These are phyloP conservation scores for Globisporangium nodosum DNA, from an alignment of 352 stramenopile genomes.

Conservation along the genomic window DNA sequence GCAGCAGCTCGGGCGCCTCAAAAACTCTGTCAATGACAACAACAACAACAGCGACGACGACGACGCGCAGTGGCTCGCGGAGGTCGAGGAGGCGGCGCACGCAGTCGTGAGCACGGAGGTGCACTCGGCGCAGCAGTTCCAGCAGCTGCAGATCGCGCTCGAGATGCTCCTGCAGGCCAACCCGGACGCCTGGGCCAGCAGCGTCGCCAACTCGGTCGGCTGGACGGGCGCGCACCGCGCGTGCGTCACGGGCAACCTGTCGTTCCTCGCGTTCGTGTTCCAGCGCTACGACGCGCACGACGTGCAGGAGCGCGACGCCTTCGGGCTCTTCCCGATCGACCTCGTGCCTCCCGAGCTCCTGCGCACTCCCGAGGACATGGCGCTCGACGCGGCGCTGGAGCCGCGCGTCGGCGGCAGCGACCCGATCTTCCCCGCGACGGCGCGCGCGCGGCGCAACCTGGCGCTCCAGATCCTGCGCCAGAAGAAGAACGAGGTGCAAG, in stretches of 20 bases:
- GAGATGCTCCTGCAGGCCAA: constrained; percentile 43
- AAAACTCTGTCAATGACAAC: constrained; percentile 8
- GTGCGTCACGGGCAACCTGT: constrained; percentile 53
- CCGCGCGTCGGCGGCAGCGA: constrained; percentile 1
- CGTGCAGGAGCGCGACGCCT: constrained; percentile 35
- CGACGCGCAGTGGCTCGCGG: constrained; percentile 14
- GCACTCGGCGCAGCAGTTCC: constrained; percentile 45
- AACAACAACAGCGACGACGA: not conserved
- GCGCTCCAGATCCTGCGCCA: constrained; percentile 30
- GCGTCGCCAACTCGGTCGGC: constrained; percentile 22
- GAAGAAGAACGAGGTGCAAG: constrained; percentile 26
- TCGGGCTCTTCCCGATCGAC: constrained; percentile 47
- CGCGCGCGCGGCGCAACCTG: constrained; percentile 21
- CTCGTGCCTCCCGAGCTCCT: constrained; percentile 48
- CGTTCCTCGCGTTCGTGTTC: constrained; percentile 48
- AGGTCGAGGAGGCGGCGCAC: constrained; percentile 53
- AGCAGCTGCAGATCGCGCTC: constrained; percentile 57
- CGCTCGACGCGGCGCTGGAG: constrained; percentile 7
- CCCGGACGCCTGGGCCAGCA: constrained; percentile 22
- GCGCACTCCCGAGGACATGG: constrained; percentile 20
- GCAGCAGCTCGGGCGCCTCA: constrained; percentile 2
- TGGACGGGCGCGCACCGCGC: constrained; percentile 54
- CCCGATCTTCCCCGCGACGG: constrained; percentile 12
- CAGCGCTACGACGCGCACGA: constrained; percentile 29
- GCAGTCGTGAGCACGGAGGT: constrained; percentile 52